Conservation (phyloP, 2,329 filamentous ascomycete species). For the Biscogniauxia sp. region DNA sequence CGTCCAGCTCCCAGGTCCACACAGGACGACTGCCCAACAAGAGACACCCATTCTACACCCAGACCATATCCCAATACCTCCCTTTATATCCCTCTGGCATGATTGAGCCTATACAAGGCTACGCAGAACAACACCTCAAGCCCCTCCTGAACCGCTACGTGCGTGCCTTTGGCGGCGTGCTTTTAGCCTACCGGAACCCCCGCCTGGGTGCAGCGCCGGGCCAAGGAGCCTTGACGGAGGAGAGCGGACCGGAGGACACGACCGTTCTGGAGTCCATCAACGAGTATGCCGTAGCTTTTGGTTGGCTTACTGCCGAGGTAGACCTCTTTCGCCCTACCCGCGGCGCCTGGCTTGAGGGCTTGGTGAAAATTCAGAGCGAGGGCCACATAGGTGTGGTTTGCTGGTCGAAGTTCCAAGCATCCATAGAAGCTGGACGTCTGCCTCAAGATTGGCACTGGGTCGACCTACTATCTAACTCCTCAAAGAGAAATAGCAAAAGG, state of each 20-base stretch:
- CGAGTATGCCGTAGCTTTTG: conserved; percentile 83
- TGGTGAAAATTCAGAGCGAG: conserved; percentile 81
- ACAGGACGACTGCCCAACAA: conserved; percentile 33
- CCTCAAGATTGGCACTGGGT: conserved; percentile 81
- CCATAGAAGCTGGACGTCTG: conserved; percentile 73
- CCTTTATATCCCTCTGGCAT: conserved; percentile 71
- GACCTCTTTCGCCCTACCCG: conserved; percentile 75
- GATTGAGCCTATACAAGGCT: conserved; percentile 65
- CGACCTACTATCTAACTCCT: conserved; percentile 47
- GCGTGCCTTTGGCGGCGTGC: conserved; percentile 67
- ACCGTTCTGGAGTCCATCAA: conserved; percentile 56
- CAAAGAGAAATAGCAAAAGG: conserved; percentile 19
- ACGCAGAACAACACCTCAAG: conserved; percentile 71
- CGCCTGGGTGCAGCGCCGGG: conserved; percentile 60
- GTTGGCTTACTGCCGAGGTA: conserved; percentile 86
- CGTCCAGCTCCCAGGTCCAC: not conserved
- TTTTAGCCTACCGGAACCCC: conserved; percentile 71
- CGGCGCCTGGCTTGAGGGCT: conserved; percentile 74
- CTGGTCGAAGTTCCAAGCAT: conserved; percentile 89
- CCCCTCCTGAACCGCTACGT: conserved; percentile 77
- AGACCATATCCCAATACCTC: conserved; percentile 79
- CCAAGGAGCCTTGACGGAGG: conserved; percentile 45
- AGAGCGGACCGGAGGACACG: conserved; percentile 42
- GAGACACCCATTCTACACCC: conserved; percentile 71
- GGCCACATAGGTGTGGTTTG: conserved; percentile 87